These are phyloP conservation scores for Beauveria bassiana DNA, from an alignment of 2,329 filamentous ascomycete genomes.

Conservation along the genomic window DNA sequence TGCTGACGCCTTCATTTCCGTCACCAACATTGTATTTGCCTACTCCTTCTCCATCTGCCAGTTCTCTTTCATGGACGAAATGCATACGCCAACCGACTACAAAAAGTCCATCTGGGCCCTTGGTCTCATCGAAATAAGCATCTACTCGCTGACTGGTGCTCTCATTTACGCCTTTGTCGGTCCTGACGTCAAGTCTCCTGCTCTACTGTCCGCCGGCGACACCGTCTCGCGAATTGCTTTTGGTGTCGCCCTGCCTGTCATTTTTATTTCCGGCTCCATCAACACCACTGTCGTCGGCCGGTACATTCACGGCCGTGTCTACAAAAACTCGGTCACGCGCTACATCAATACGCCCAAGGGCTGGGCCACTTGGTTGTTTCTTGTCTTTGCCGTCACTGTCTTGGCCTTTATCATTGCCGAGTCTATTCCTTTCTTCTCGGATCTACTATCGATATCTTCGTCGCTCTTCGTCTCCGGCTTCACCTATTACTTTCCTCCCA, in stretches of 20 bases:
- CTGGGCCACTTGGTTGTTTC: slow-evolving; percentile 48
- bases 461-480: slow-evolving; percentile 41
- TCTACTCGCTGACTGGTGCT: slow-evolving; percentile 60
- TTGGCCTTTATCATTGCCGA: slow-evolving; percentile 65
- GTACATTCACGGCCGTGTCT: slow-evolving; percentile 39
- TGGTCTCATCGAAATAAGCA: slow-evolving; percentile 51
- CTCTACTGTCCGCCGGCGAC: slow-evolving; percentile 55
- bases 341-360: slow-evolving; percentile 42
- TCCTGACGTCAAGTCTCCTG: slow-evolving; percentile 53
- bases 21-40: slow-evolving; percentile 64
- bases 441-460: slow-evolving; percentile 51
- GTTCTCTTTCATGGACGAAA: slow-evolving; percentile 47
- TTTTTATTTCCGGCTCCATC: slow-evolving; percentile 67
- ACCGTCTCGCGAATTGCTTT: slow-evolving; percentile 59
- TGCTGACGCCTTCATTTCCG: slow-evolving; percentile 49
- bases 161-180: slow-evolving; percentile 66
- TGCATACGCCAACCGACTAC: slow-evolving; percentile 41
- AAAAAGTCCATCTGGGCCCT: slow-evolving; percentile 52
- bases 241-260: slow-evolving; percentile 62
- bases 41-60: slow-evolving; percentile 51
- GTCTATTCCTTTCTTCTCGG: slow-evolving; percentile 64
- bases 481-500: slow-evolving; percentile 34
- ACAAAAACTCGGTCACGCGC: slow-evolving; percentile 33
- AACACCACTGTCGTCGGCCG: slow-evolving; percentile 44
- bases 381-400: slow-evolving; percentile 52